A percentile compares a stretch with the other conserved stretches of the same genome.
phyloP scores from a whole-genome alignment of 805 yeast genomes.

The Candida pseudoglaebosa region DNA sequence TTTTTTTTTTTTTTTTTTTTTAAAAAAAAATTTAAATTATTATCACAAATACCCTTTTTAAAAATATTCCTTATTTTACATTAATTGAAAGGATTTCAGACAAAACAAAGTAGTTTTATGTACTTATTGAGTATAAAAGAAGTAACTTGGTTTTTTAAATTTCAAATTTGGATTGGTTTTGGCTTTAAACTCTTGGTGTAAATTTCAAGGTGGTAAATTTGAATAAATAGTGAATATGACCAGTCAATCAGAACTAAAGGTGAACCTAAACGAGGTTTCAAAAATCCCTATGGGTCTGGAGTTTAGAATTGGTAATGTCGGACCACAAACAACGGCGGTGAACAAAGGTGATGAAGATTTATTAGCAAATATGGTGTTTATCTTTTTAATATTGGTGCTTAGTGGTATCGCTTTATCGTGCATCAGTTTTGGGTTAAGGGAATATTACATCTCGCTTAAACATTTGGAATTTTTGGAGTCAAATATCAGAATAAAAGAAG shows the following conservation, averaged over 20 bases:
- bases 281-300: background rate
- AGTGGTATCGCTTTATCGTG: slow-evolving; percentile 18
- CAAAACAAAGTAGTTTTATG: no score
- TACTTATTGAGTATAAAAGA: no score
- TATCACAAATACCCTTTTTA: no score
- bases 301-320: background rate
- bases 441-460: slow-evolving; percentile 14
- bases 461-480: slow-evolving; percentile 8
- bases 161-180: background rate
- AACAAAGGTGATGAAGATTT: slow-evolving; percentile 15
- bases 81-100: no score
- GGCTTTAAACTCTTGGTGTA: background rate
- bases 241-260: background rate
- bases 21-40: no score
- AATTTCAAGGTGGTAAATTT: slow-evolving; percentile 1
- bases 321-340: background rate
- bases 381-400: slow-evolving; percentile 21
- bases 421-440: slow-evolving; percentile 21
- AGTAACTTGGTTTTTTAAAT: background rate
- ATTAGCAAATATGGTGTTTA: slow-evolving; percentile 22
- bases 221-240: background rate
- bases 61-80: no score
- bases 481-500: slow-evolving; percentile 6
- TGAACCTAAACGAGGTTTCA: slow-evolving; percentile 3
- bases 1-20: no score